Evolutionary conservation across 176 grass and related monocot species (phyloP).

Genomic region (Hordeum vulgare): DNA sequence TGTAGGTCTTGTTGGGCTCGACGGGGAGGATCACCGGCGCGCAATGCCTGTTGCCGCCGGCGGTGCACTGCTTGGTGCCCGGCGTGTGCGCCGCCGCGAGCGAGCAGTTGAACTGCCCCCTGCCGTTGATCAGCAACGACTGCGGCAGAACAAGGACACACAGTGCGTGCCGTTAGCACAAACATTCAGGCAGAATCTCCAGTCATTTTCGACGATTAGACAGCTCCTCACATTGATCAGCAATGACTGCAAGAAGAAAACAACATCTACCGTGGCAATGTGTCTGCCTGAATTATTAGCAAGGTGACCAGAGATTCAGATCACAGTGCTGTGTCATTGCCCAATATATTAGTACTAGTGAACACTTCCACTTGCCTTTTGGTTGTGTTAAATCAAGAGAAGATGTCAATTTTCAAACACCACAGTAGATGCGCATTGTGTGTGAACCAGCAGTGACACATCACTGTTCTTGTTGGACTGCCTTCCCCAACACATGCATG

Average conservation of each 20-base stretch:
- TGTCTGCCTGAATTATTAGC: not conserved
- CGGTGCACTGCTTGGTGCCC: slow-evolving; percentile 32
- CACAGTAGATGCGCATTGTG: not conserved
- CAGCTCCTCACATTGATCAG: not conserved
- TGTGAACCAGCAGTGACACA: not conserved
- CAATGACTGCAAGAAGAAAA: not conserved
- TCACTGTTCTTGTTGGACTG: not conserved
- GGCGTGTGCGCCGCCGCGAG: slow-evolving; percentile 37
- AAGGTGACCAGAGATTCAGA: not conserved
- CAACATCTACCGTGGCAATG: not conserved
- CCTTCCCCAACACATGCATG: not conserved
- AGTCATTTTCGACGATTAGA: not conserved
- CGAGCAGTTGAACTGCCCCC: slow-evolving; percentile 77
- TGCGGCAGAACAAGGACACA: slow-evolving; percentile 24
- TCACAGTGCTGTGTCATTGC: not conserved
- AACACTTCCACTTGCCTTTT: not conserved
- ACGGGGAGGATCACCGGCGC: slow-evolving; percentile 48
- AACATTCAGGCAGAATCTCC: not conserved
- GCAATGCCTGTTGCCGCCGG: slow-evolving; percentile 40
- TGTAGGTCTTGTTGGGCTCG: slow-evolving; percentile 64
- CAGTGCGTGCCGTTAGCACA: not conserved
- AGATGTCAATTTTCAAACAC: not conserved
- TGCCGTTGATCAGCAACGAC: slow-evolving; percentile 78
- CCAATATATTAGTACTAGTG: not conserved
- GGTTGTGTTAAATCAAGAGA: not conserved